A percentile compares a stretch with the other conserved stretches of the same genome.
Conservation (phyloP, 208 protist species). For the Trypanosoma theileri region DNA sequence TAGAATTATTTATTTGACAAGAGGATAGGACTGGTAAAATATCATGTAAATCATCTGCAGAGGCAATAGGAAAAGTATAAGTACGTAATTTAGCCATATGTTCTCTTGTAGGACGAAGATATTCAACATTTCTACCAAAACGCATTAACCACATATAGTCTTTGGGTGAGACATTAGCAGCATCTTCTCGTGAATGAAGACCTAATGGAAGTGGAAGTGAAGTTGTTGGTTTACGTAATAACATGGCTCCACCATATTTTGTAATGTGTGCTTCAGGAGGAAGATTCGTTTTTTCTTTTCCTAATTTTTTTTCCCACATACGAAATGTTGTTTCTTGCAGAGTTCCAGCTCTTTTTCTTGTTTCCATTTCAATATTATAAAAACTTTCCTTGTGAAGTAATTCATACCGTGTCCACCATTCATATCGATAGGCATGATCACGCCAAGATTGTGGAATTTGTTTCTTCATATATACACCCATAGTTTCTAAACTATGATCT, state of each 20-base stretch:
- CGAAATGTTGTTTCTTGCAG: conserved; percentile 1
- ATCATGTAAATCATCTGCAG: not conserved
- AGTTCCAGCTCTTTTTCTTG: not conserved
- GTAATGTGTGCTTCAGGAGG: not conserved
- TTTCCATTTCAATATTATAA: conserved; percentile 22
- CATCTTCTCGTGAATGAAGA: conserved; percentile 7
- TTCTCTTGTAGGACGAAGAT: conserved; percentile 28
- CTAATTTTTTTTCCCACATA: not conserved
- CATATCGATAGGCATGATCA: conserved; percentile 2
- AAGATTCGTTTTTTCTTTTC: not conserved
- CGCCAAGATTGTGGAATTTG: not conserved
- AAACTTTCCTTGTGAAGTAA: conserved; percentile 27
- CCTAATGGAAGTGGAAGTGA: conserved; percentile 13
- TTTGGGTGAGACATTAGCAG: conserved; percentile 4
- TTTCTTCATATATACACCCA: not conserved
- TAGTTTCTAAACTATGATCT: conserved; percentile 4
- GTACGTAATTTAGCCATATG: conserved; percentile 18
- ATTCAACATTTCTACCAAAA: conserved; percentile 17
- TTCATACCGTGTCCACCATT: conserved; percentile 35
- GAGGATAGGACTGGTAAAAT: not conserved
- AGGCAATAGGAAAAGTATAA: conserved; percentile 1
- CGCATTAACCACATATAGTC: conserved; percentile 34
- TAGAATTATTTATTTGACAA: not conserved
- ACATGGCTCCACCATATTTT: conserved; percentile 13
- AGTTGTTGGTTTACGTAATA: conserved; percentile 4